phyloP scores from a whole-genome alignment of 768 basidiomycete species.

The Tricholoma hemisulphureum region DNA sequence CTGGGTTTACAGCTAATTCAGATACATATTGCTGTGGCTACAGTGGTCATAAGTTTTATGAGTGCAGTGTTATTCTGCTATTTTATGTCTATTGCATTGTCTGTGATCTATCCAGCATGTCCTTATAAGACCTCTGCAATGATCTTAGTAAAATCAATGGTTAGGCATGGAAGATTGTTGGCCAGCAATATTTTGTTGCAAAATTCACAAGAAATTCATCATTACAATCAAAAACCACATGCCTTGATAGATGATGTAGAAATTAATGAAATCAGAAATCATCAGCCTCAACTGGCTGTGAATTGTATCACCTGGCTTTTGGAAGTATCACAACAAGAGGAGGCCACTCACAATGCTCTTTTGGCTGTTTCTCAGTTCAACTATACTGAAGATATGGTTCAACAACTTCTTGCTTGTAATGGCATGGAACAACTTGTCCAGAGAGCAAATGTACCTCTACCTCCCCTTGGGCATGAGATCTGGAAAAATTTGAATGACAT shows the following conservation, averaged over 20 bases:
- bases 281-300: constrained; percentile 6
- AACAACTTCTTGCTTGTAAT: constrained; percentile 9
- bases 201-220: too few relatives aligned
- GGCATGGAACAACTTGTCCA: constrained; percentile 11
- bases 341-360: constrained; percentile 8
- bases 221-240: too few relatives aligned
- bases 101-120: constrained; percentile 12
- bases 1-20: constrained; percentile 15
- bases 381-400: constrained; percentile 8
- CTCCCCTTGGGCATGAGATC: constrained; percentile 10
- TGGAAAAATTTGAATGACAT: constrained; percentile 10
- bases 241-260: constrained; percentile 3
- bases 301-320: constrained; percentile 10
- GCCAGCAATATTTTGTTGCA: not conserved
- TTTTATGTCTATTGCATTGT: constrained; percentile 7
- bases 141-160: constrained; percentile 7
- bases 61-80: constrained; percentile 10
- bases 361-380: constrained; percentile 8
- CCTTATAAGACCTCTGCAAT: constrained; percentile 17
- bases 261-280: constrained; percentile 7
- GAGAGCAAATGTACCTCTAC: constrained; percentile 9
- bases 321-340: constrained; percentile 8
- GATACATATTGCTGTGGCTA: constrained; percentile 10
- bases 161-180: not conserved
- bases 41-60: constrained; percentile 8